Conservation (phyloP, 805 yeast genomes). For the Barnettozyma wickerhamii region DNA sequence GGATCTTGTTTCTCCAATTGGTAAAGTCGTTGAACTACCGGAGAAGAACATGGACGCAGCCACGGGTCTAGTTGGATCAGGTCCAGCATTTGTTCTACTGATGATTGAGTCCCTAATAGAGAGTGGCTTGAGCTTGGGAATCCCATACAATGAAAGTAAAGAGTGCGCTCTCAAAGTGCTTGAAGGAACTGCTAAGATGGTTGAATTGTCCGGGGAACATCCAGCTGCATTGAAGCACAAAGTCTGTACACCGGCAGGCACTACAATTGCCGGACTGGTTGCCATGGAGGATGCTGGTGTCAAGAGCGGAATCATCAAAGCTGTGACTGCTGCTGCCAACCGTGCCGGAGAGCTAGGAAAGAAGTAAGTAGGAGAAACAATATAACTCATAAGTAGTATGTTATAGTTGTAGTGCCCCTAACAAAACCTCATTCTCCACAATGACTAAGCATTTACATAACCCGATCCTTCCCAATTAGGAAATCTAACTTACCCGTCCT, state of each 20-base stretch:
- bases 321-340: conserved; percentile 87
- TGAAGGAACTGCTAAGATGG: conserved; percentile 94
- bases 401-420: neutral
- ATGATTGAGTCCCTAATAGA: conserved; percentile 91
- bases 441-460: too few species aligned
- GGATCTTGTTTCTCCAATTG: conserved; percentile 59
- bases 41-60: conserved; percentile 97
- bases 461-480: too few species aligned
- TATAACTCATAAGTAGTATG: neutral
- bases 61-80: conserved; percentile 92
- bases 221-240: conserved; percentile 85
- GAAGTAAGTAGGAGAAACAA: conserved; percentile 26
- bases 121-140: conserved; percentile 92
- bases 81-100: conserved; percentile 89
- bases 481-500: conserved; percentile 4
- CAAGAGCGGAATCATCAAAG: conserved; percentile 81
- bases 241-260: conserved; percentile 97
- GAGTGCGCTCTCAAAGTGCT: conserved; percentile 89
- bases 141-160: conserved; percentile 78
- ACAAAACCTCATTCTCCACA: neutral
- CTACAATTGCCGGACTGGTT: conserved; percentile 92
- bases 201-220: conserved; percentile 71
- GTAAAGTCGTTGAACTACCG: conserved; percentile 61
- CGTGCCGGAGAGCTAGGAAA: conserved; percentile 61
- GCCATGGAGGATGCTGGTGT: conserved; percentile 90